These are phyloP conservation scores for Wallacemonas sp. DNA, from an alignment of 208 protist genomes.

Conservation along the genomic window DNA sequence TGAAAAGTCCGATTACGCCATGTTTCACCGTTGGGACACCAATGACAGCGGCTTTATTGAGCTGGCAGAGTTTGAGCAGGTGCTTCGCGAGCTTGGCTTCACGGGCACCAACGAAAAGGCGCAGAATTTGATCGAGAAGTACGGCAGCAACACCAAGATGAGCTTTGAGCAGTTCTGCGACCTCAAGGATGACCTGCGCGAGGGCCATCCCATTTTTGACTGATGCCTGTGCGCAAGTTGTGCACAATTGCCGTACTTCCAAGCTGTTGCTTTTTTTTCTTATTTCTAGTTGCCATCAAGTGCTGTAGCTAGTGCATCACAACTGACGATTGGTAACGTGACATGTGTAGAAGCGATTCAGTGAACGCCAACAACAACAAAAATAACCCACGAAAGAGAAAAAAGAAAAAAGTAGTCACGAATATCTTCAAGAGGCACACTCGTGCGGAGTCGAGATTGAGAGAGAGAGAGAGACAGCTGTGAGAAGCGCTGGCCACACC, in stretches of 20 bases:
- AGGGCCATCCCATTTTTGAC: conserved; percentile 71
- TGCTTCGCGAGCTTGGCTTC: conserved; percentile 62
- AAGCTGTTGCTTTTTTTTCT: conserved; percentile 15
- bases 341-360: too few species aligned
- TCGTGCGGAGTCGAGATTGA: too few species aligned
- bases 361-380: conserved; percentile 1
- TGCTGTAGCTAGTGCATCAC: too few species aligned
- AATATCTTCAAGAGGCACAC: too few species aligned
- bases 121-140: conserved; percentile 64
- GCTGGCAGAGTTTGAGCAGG: conserved; percentile 59
- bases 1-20: conserved; percentile 76
- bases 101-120: conserved; percentile 39
- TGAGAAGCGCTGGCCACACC: too few species aligned
- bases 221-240: conserved; percentile 20
- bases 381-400: neutral
- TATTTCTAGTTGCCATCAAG: neutral
- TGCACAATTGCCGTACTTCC: too few species aligned
- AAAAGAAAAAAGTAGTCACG: too few species aligned
- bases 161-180: conserved; percentile 79
- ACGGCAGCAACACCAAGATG: conserved; percentile 55
- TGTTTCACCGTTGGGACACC: conserved; percentile 79
- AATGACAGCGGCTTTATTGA: conserved; percentile 81
- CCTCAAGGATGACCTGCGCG: conserved; percentile 65
- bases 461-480: too few species aligned
- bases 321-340: too few species aligned